Conservation (phyloP, 192 early-diverging fungal species). For the Fimicolochytrium jonesii region DNA sequence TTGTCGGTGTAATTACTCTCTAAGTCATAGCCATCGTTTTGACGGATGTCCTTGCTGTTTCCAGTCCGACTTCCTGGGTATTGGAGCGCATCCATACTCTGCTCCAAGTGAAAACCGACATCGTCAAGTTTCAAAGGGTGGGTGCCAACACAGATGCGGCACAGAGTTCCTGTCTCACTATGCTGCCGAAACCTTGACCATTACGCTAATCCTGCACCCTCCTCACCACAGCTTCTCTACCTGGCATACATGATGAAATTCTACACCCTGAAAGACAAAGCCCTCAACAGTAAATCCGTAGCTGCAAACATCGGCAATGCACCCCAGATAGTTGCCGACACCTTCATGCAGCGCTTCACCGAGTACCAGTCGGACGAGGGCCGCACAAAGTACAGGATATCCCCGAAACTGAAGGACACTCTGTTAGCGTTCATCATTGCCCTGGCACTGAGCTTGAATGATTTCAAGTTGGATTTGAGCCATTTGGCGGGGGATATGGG, state of each 20-base stretch:
- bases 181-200: too few relatives aligned
- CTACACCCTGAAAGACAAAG: slow-evolving; percentile 38
- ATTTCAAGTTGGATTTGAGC: slow-evolving; percentile 61
- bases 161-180: too few relatives aligned
- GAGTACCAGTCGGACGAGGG: slow-evolving; percentile 50
- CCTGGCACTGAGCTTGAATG: slow-evolving; percentile 66
- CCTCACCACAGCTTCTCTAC: slow-evolving; percentile 60
- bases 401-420: slow-evolving; percentile 62
- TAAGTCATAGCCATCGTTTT: too few relatives aligned
- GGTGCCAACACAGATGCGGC: too few relatives aligned
- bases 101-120: slow-evolving; percentile 28
- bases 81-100: slow-evolving; percentile 18
- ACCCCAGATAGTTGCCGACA: slow-evolving; percentile 55
- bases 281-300: slow-evolving; percentile 45
- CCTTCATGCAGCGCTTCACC: slow-evolving; percentile 62
- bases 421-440: slow-evolving; percentile 73
- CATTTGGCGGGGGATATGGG: slow-evolving; percentile 62
- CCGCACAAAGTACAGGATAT: slow-evolving; percentile 25
- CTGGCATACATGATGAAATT: slow-evolving; percentile 75
- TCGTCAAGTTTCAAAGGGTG: slow-evolving; percentile 24
- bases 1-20: neutral
- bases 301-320: slow-evolving; percentile 43
- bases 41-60: too few relatives aligned
- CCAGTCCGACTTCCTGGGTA: slow-evolving; percentile 29
- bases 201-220: too few relatives aligned